Percentiles rank a stretch among this genome's conserved stretches.
phyloP scores from a whole-genome alignment of 345 rosid species.

The Passiflora organensis region DNA sequence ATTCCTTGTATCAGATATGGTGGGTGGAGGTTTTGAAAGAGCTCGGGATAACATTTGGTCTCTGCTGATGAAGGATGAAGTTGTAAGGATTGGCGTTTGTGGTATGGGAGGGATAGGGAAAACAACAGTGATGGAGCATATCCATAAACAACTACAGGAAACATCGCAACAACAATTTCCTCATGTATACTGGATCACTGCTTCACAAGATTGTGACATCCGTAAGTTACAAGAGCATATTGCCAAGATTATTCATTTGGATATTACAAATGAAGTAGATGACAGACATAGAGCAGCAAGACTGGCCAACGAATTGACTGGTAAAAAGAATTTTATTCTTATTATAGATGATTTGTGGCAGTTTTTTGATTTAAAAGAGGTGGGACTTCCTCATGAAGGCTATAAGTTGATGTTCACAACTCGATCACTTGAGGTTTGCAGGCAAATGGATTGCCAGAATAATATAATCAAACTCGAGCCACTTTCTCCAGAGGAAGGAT shows the following conservation, averaged over 20 bases:
- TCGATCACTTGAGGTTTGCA: slow-evolving; percentile 3
- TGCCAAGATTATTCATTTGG: slow-evolving; percentile 1
- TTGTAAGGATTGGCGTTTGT: slow-evolving; percentile 11
- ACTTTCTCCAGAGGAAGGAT: slow-evolving; percentile 3
- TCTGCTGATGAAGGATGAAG: not conserved
- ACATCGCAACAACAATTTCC: not conserved
- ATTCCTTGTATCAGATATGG: not conserved
- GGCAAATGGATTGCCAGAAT: not conserved
- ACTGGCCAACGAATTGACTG: not conserved
- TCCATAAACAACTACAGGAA: slow-evolving; percentile 8
- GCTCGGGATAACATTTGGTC: not conserved
- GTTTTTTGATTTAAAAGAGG: not conserved
- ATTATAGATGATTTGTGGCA: slow-evolving; percentile 4
- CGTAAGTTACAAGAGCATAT: slow-evolving; percentile 11
- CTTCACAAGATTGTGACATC: slow-evolving; percentile 6
- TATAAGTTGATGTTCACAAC: slow-evolving; percentile 14
- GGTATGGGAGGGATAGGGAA: not conserved
- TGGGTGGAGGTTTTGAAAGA: slow-evolving; percentile 1
- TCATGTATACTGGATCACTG: slow-evolving; percentile 16
- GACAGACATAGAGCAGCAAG: slow-evolving; percentile 1
- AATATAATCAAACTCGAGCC: not conserved
- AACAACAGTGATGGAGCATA: slow-evolving; percentile 2
- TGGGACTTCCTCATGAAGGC: not conserved
- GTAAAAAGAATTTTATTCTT: not conserved
- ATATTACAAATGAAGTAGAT: slow-evolving; percentile 1